Conservation (phyloP, 1,284 basidiomycete genomes). For the Irpex sp. region DNA sequence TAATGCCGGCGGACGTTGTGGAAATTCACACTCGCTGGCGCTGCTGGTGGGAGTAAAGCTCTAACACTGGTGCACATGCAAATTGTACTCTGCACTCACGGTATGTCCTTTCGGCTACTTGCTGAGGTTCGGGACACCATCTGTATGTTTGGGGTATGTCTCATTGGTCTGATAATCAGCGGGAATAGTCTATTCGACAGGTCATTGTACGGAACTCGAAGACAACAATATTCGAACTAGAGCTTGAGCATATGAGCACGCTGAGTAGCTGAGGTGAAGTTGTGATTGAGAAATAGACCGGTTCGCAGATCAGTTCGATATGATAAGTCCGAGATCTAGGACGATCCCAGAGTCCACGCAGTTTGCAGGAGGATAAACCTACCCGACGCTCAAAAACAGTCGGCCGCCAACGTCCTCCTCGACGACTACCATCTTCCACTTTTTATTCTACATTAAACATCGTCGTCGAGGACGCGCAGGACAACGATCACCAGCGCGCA, state of each 20-base stretch:
- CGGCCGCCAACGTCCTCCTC: background rate
- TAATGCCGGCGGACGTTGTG: background rate
- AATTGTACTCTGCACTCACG: no score
- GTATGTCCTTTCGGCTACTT: background rate
- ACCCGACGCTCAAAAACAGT: background rate
- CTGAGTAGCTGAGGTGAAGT: background rate
- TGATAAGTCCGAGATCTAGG: background rate
- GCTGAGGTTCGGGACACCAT: background rate
- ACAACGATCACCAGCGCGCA: background rate
- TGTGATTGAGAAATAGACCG: background rate
- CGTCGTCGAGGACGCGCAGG: background rate
- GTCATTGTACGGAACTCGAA: no score
- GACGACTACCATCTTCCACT: background rate
- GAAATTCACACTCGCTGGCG: background rate
- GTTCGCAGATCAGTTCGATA: background rate
- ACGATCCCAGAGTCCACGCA: background rate
- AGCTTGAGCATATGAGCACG: background rate
- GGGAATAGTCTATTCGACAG: no score
- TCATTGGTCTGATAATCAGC: background rate
- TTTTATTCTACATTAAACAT: background rate
- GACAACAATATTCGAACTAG: no score
- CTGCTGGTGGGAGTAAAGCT: background rate
- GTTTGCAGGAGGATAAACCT: background rate
- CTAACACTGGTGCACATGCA: no score
- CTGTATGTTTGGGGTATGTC: background rate